These are phyloP conservation scores for Solanum bulbocastanum DNA, from an alignment of 257 asterid species.

Conservation along the genomic window DNA sequence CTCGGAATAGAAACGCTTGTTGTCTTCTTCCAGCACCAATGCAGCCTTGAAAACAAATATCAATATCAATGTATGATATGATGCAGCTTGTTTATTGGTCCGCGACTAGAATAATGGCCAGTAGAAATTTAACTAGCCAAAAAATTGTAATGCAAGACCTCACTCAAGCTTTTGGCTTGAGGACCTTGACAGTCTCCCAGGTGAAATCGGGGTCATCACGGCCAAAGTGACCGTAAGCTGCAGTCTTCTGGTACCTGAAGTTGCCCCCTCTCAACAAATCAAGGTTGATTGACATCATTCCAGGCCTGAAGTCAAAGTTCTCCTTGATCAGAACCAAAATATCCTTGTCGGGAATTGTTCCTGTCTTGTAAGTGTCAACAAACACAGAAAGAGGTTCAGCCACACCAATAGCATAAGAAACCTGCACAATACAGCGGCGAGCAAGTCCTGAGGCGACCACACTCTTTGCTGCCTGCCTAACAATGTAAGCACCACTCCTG, in stretches of 20 bases:
- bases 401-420: slow-evolving; percentile 82
- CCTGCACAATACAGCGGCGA: slow-evolving; percentile 78
- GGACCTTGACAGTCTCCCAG: slow-evolving; percentile 80
- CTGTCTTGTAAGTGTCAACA: slow-evolving; percentile 77
- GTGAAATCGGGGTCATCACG: slow-evolving; percentile 82
- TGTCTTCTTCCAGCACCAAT: neutral
- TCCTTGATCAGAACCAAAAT: slow-evolving; percentile 64
- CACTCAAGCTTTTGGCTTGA: slow-evolving; percentile 78
- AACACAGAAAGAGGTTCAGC: slow-evolving; percentile 88
- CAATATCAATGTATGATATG: neutral
- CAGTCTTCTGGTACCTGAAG: slow-evolving; percentile 80
- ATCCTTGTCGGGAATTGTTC: slow-evolving; percentile 74
- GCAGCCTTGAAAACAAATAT: neutral
- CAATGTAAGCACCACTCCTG: slow-evolving; percentile 84
- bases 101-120: slow-evolving; percentile 5
- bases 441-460: slow-evolving; percentile 86
- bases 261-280: slow-evolving; percentile 81
- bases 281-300: slow-evolving; percentile 83
- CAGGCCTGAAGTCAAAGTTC: slow-evolving; percentile 87
- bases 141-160: neutral
- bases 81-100: slow-evolving; percentile 15
- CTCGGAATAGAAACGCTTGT: neutral
- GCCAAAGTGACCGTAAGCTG: slow-evolving; percentile 90
- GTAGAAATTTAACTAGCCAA: neutral
- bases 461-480: slow-evolving; percentile 93